A percentile compares a stretch with the other conserved stretches of the same genome.
phyloP scores from a whole-genome alignment of 371 early-diverging fungal species.

The Mucor racemosus region DNA sequence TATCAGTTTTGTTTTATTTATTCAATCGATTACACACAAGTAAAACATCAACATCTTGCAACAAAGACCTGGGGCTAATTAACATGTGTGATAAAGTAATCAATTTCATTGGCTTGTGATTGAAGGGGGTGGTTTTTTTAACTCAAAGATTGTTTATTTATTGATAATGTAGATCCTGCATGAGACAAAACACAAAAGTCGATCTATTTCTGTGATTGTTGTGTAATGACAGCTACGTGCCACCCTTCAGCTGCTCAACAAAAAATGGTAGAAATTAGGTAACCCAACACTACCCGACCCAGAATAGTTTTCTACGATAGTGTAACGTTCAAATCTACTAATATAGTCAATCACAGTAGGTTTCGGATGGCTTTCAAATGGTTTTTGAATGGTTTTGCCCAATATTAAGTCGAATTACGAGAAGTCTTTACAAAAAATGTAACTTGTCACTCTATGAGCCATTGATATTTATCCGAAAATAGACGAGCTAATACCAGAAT shows the following conservation, averaged over 20 bases:
- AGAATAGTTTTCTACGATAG: neutral
- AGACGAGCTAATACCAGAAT: too few relatives aligned
- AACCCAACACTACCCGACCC: neutral
- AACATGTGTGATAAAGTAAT: conserved; percentile 1
- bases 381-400: too few relatives aligned
- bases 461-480: too few relatives aligned
- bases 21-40: too few relatives aligned
- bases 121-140: neutral
- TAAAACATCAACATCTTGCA: neutral
- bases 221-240: neutral
- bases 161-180: conserved; percentile 3
- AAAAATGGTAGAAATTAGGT: too few relatives aligned
- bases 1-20: too few relatives aligned
- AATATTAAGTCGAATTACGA: too few relatives aligned
- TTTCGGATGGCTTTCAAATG: too few relatives aligned
- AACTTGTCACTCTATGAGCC: too few relatives aligned
- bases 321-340: neutral
- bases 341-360: too few relatives aligned
- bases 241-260: neutral
- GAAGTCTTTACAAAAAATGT: too few relatives aligned
- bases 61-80: neutral
- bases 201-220: neutral
- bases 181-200: neutral
- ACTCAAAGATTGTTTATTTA: conserved; percentile 2
- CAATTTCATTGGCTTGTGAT: neutral